phyloP scores from a whole-genome alignment of 257 asterid species.

The Solanum bulbocastanum region DNA sequence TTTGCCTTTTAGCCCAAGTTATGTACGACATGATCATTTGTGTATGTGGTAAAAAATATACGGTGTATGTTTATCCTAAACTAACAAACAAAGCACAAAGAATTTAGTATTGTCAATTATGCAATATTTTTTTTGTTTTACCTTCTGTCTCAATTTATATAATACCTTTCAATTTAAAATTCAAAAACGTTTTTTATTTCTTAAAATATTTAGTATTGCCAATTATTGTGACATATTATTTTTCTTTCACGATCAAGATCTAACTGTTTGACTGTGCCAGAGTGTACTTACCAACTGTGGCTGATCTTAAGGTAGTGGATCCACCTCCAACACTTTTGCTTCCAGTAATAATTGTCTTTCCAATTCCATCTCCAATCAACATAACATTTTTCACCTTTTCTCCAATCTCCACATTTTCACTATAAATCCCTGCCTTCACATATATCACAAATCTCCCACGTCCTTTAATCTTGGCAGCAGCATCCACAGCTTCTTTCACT shows the following conservation, averaged over 20 bases:
- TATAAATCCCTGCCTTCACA: slow-evolving; percentile 64
- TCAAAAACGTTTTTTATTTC: too few species aligned
- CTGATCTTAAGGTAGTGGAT: slow-evolving; percentile 66
- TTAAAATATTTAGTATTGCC: not conserved
- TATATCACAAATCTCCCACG: slow-evolving; percentile 51
- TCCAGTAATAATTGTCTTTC: slow-evolving; percentile 80
- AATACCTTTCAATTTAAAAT: too few species aligned
- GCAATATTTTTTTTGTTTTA: not conserved
- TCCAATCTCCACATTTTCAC: slow-evolving; percentile 61
- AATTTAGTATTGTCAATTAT: too few species aligned
- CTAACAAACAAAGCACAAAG: not conserved
- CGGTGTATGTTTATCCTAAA: not conserved
- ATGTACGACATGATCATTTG: not conserved
- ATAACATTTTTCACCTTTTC: slow-evolving; percentile 39
- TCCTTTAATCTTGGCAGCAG: slow-evolving; percentile 35
- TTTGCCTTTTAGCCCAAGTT: not conserved
- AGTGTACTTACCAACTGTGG: slow-evolving; percentile 71
- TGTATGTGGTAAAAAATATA: not conserved
- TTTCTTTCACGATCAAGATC: not conserved
- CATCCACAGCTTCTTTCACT: slow-evolving; percentile 38
- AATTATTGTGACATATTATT: not conserved
- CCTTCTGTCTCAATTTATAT: too few species aligned
- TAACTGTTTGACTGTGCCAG: not conserved
- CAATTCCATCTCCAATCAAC: slow-evolving; percentile 85
- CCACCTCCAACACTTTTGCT: slow-evolving; percentile 70